Conservation (phyloP, 306 rosid genomes). For the Prinsepia uniflora region DNA sequence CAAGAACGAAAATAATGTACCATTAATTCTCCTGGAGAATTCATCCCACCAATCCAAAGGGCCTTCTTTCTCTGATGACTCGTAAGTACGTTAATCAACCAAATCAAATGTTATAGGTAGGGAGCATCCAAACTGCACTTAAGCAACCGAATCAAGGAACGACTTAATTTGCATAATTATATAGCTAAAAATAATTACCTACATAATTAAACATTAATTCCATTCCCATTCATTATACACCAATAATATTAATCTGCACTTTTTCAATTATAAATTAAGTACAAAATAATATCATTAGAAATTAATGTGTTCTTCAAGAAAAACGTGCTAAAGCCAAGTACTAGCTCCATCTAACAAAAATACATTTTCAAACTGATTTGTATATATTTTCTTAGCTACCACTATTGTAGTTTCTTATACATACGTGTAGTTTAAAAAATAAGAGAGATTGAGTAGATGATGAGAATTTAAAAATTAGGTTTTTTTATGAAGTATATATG, state of each 20-base stretch:
- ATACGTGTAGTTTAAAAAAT: background rate
- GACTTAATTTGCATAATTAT: no score
- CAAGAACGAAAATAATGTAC: constrained; percentile 29
- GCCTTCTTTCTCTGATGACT: constrained; percentile 65
- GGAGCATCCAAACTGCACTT: no score
- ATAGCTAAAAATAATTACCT: no score
- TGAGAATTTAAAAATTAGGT: background rate
- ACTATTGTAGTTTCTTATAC: background rate
- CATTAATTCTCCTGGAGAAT: constrained; percentile 56
- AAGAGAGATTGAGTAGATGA: background rate
- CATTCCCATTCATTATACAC: background rate
- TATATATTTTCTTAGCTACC: background rate
- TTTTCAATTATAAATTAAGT: background rate
- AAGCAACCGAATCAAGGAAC: no score
- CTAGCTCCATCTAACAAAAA: background rate
- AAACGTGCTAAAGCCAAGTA: constrained; percentile 2
- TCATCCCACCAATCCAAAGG: constrained; percentile 90
- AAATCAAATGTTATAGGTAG: no score
- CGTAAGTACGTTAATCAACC: constrained; percentile 1
- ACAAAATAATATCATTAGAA: background rate
- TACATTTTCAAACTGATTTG: background rate
- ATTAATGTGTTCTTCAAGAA: background rate
- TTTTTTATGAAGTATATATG: no score
- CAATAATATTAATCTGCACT: background rate
- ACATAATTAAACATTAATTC: background rate